Evolutionary conservation across 495 filamentous ascomycete genomes (phyloP), one percentile per base, ranked within the genome.

Genomic region (Tuber indicum): DNA sequence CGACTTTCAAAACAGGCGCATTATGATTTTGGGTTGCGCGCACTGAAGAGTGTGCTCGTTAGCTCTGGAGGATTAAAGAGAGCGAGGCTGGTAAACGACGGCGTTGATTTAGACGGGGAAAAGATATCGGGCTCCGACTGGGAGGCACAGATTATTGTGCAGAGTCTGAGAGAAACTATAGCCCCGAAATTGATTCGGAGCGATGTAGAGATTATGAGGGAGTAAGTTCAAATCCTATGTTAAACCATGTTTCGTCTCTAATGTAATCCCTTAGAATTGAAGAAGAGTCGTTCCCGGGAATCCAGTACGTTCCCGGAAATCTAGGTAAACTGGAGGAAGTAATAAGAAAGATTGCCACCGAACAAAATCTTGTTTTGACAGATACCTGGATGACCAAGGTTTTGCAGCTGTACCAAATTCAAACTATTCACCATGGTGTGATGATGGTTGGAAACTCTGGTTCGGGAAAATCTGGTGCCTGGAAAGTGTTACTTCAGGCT

Each of bases 371-470:
- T 39, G 91, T 97, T 17, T 91, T 94, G 82, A 98, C 91, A 74
- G 94, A 97, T 73, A 91, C 90, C 76, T 99, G 96, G 96, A 94
- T 97, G 88, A 93, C 91, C 69, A 99, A 99, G 87, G 91, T 95
- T 71, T 87, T 98, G 10, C 96, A 99, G 82, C 89, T 99, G 10
- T 97, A 94, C 84, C 96, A 99, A 84, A 99, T 99, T 77, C 96
- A 99, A 85, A 91, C 88, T 73, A 96, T 98, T 69, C 96, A 99
- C 81, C 96, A 99, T 80, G 96, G 96, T 90, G 96, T 99, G 26
- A 99, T 99, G 96, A 98, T 98, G 96, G 96, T 99, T 9, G 96
- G 96, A 69, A 92, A 91, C 81, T 98, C 96, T 7, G 96, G 96
- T 17, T 91, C 95, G 47, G 96, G 96, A 78, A 99, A 99, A 86